Evolutionary conservation across 768 basidiomycete species (phyloP).

Genomic region (Strobilomyces dryophilus): DNA sequence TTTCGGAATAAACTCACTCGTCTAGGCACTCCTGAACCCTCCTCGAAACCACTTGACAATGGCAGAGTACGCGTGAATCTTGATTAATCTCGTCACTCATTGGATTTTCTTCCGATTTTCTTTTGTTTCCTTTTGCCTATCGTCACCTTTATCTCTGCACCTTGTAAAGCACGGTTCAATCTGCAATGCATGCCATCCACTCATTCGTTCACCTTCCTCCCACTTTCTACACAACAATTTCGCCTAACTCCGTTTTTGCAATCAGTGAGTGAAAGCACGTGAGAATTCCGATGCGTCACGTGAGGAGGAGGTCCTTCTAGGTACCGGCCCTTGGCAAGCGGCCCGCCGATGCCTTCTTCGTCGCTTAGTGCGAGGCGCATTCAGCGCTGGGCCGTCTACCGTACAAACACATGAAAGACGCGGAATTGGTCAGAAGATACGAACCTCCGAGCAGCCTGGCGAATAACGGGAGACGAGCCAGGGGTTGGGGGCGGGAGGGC

Average conservation of each 20-base stretch:
- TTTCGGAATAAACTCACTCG: slow-evolving; percentile 28
- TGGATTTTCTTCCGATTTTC: slow-evolving; percentile 6
- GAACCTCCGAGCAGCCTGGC: not conserved
- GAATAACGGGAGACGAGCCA: not conserved
- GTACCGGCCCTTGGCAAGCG: slow-evolving; percentile 1
- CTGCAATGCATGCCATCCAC: slow-evolving; percentile 22
- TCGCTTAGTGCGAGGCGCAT: slow-evolving; percentile 2
- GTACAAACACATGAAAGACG: not conserved
- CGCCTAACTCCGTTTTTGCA: slow-evolving; percentile 5
- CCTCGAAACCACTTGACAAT: slow-evolving; percentile 29
- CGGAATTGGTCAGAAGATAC: not conserved
- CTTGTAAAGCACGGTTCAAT: slow-evolving; percentile 22
- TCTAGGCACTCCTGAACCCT: slow-evolving; percentile 25
- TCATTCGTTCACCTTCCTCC: slow-evolving; percentile 9
- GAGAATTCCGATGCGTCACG: slow-evolving; percentile 21
- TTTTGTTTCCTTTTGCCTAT: not conserved
- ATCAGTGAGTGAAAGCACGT: slow-evolving; percentile 14
- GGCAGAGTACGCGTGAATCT: slow-evolving; percentile 35
- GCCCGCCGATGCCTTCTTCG: slow-evolving; percentile 2
- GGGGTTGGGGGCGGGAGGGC: slow-evolving; percentile 5
- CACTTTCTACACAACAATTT: not conserved
- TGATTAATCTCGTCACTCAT: slow-evolving; percentile 24
- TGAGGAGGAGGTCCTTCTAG: slow-evolving; percentile 11
- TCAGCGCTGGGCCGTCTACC: not conserved
- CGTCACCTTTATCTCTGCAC: slow-evolving; percentile 21